Percentiles rank a stretch among this genome's conserved stretches.
Conservation (phyloP, 306 rosid species). For the Pueraria montana region DNA sequence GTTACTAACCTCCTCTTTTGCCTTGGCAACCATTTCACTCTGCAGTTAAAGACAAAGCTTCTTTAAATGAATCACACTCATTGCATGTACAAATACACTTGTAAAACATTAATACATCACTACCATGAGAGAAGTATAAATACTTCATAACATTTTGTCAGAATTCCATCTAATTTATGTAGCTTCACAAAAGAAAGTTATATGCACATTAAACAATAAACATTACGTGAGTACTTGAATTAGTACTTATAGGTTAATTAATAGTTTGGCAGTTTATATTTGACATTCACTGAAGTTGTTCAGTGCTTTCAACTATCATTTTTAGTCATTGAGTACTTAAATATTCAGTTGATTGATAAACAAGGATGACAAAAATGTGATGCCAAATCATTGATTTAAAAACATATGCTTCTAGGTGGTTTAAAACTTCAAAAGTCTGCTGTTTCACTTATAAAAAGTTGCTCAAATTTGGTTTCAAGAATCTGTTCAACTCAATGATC, state of each 20-base stretch:
- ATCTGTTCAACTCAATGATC: slow-evolving; percentile 20
- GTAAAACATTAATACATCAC: slow-evolving; percentile 19
- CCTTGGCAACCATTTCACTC: slow-evolving; percentile 81
- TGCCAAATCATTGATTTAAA: slow-evolving; percentile 9
- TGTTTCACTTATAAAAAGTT: slow-evolving; percentile 4
- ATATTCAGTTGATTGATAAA: slow-evolving; percentile 15
- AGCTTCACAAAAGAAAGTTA: slow-evolving; percentile 6
- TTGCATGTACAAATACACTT: slow-evolving; percentile 9
- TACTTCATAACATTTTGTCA: slow-evolving; percentile 15
- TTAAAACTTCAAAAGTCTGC: slow-evolving; percentile 38
- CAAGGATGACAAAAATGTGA: slow-evolving; percentile 9
- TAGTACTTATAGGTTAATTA: not conserved
- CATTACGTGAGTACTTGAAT: not conserved
- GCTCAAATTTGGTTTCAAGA: slow-evolving; percentile 7
- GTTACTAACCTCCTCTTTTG: slow-evolving; percentile 68
- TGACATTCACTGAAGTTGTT: slow-evolving; percentile 6
- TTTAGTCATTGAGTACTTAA: not conserved
- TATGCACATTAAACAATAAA: not conserved
- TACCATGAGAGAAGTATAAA: not conserved
- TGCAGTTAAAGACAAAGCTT: slow-evolving; percentile 51
- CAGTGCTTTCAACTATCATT: slow-evolving; percentile 20
- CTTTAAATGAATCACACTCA: slow-evolving; percentile 34
- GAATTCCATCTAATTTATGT: slow-evolving; percentile 8
- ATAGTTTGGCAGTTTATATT: slow-evolving; percentile 5
- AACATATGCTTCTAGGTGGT: not conserved